phyloP scores from a whole-genome alignment of 257 asterid species.

The Nicotiana tabacum region DNA sequence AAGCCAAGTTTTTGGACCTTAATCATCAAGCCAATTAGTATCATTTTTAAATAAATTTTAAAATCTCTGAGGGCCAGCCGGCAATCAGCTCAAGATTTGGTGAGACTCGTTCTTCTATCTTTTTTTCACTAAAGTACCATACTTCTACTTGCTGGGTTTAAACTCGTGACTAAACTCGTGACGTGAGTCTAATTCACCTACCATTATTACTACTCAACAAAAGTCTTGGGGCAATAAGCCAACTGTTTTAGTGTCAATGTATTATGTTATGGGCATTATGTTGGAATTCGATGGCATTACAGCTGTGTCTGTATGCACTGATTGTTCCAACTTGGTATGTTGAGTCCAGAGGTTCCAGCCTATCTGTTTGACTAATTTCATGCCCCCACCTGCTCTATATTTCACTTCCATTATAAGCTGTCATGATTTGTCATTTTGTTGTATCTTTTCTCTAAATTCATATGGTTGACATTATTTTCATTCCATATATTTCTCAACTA shows the following conservation, averaged over 20 bases:
- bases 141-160: no score
- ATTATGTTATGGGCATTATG: background rate
- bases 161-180: no score
- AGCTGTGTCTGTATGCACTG: background rate
- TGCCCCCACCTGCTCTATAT: background rate
- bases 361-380: slow-evolving; percentile 32
- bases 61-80: no score
- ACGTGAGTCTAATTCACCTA: background rate
- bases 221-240: background rate
- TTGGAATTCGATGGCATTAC: background rate
- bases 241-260: background rate
- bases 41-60: no score
- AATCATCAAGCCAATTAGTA: background rate
- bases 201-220: background rate
- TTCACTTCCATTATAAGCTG: slow-evolving; percentile 1
- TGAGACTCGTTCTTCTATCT: no score
- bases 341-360: slow-evolving; percentile 30
- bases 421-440: background rate
- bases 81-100: no score
- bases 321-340: background rate
- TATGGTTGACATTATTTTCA: background rate
- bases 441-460: background rate
- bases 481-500: background rate
- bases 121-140: no score
- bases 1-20: background rate